Percentiles rank a stretch among this genome's conserved stretches.
phyloP scores from a whole-genome alignment of 306 rosid species.

The Cajanus cajan region DNA sequence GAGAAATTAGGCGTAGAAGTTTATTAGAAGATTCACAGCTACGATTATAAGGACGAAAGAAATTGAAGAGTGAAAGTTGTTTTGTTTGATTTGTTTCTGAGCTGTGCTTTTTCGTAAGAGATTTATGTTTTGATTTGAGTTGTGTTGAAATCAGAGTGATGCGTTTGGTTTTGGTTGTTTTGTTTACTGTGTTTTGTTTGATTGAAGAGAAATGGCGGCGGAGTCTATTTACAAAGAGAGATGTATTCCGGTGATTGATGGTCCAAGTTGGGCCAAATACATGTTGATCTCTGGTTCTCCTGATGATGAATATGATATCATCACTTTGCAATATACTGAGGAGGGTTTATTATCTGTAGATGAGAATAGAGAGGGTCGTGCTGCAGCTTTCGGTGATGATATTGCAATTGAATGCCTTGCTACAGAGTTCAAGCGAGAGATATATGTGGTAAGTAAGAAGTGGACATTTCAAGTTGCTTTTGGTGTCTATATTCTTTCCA shows the following conservation, averaged over 20 bases:
- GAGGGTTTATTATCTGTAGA: slow-evolving; percentile 84
- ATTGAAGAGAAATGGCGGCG: slow-evolving; percentile 82
- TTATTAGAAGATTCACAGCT: not conserved
- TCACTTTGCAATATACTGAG: slow-evolving; percentile 94
- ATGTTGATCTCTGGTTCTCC: slow-evolving; percentile 88
- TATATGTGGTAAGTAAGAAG: slow-evolving; percentile 74
- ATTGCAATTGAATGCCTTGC: slow-evolving; percentile 99
- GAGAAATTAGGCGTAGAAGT: not conserved
- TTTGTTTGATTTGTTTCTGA: not conserved
- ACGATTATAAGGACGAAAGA: not conserved
- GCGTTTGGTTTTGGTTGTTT: slow-evolving; percentile 14
- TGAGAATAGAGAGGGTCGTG: slow-evolving; percentile 86
- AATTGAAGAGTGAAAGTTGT: not conserved
- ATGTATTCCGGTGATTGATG: slow-evolving; percentile 73
- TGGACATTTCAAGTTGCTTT: not conserved
- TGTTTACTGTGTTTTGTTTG: slow-evolving; percentile 27
- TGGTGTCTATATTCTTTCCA: not conserved
- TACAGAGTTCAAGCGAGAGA: slow-evolving; percentile 91
- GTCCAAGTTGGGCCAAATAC: slow-evolving; percentile 93
- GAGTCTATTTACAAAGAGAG: slow-evolving; percentile 96
- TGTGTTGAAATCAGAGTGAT: slow-evolving; percentile 10
- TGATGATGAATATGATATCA: slow-evolving; percentile 83
- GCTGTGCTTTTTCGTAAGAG: not conserved
- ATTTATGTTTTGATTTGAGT: not conserved
- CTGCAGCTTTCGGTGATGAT: slow-evolving; percentile 98